A percentile compares a stretch with the other conserved stretches of the same genome.
phyloP scores from a whole-genome alignment of 495 filamentous ascomycete genomes.

The Glarea lozoyensis region DNA sequence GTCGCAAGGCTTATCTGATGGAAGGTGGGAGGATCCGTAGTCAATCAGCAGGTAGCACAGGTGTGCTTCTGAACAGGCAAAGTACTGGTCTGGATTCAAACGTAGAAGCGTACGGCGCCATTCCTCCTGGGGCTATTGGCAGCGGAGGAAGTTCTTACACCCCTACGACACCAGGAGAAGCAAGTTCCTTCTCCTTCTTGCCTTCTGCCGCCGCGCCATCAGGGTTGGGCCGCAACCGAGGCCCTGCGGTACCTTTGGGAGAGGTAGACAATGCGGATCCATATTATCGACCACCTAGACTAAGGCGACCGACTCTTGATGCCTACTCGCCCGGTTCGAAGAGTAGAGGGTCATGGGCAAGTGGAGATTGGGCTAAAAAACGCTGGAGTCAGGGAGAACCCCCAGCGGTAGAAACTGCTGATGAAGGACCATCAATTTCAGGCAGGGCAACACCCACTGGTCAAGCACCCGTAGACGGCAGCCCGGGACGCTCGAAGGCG shows the following conservation, averaged over 20 bases:
- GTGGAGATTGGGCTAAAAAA: conserved; percentile 43
- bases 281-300: conserved; percentile 22
- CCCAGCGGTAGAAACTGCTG: conserved; percentile 26
- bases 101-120: conserved; percentile 11
- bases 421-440: conserved; percentile 41
- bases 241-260: conserved; percentile 10
- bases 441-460: conserved; percentile 43
- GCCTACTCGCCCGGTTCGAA: conserved; percentile 26
- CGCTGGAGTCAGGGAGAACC: conserved; percentile 28
- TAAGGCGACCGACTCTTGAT: conserved; percentile 19
- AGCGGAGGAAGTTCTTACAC: conserved; percentile 49
- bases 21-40: conserved; percentile 63
- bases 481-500: conserved; percentile 41
- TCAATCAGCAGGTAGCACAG: conserved; percentile 72
- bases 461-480: conserved; percentile 21
- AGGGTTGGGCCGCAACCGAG: conserved; percentile 15
- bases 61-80: conserved; percentile 54
- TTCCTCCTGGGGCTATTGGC: conserved; percentile 17
- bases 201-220: conserved; percentile 35
- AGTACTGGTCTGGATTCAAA: conserved; percentile 21
- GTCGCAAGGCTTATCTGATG: conserved; percentile 54
- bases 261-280: conserved; percentile 24
- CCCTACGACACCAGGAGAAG: conserved; percentile 57
- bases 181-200: conserved; percentile 60
- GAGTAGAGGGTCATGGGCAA: conserved; percentile 40